Base-by-base conservation (phyloP, 345 rosid species). In the Corchorus capsularis region DNA sequence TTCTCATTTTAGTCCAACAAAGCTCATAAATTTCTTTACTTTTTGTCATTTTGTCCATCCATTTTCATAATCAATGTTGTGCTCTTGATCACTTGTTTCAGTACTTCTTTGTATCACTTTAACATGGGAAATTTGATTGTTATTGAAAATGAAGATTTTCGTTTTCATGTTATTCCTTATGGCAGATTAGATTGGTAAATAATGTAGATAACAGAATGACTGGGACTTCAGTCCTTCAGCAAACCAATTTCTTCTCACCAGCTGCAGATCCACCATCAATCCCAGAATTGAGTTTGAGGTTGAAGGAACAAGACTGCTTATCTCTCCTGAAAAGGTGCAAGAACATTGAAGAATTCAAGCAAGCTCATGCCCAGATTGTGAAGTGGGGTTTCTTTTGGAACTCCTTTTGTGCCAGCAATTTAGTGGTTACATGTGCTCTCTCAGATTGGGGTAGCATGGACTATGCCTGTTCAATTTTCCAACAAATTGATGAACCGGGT, bases 221-320 rank as follows among this genome's bases (percentile, higher is more conserved):
- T 72, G 78, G 85, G 79, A 77, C 84, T 14, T 69, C 82, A 54
- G 75, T 79, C 78, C 86, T 78, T 60, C 77, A 75, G 70, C 85
- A 71, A 46, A 63, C 62, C 80, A 71, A 73, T 73, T 50, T 80
- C 52, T 64, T 59, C 63, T 65, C 75, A 22, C 83, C 77, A 27
- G 68, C 79, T 6, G 75, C 76, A 68, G 76, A 69, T 49, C 76
- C 46, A 53, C 79, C 79, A 35, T 77, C 72, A 69, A 68, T 16
- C 78, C 77, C 79, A n/a, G 86, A 78, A 5, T 47, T 72, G 32
- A 83, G 39, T 75, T 67, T 82, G 64, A 77, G 70, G 80, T 72
- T 63, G n/a, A 85, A 83, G 80, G 95, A 92, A 81, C 88, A 86
- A 67, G 90, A 88, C 43, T 87, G 87, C 57, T 75, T 93, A 52